Percentiles rank a stretch among this genome's conserved stretches.
phyloP scores from a whole-genome alignment of 495 filamentous ascomycete species.

The Penicillium odoratum region DNA sequence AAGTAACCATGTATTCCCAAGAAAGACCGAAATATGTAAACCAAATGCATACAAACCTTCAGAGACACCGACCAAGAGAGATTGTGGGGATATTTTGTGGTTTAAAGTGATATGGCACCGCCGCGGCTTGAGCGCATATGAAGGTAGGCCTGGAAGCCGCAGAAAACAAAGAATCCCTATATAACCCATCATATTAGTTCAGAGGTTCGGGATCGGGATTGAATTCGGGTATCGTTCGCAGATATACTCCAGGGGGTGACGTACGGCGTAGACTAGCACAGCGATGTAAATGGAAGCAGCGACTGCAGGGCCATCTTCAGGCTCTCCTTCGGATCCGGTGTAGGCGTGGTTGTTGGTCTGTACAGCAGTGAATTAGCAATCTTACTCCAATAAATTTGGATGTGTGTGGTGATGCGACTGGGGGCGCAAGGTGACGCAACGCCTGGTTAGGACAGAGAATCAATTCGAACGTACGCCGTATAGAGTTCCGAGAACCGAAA shows the following conservation, averaged over 20 bases:
- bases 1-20: slow-evolving; percentile 13
- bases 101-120: slow-evolving; percentile 74
- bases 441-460: background rate
- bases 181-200: slow-evolving; percentile 8
- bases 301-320: slow-evolving; percentile 70
- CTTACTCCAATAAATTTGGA: background rate
- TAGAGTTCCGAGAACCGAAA: slow-evolving; percentile 77
- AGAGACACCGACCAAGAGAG: slow-evolving; percentile 21
- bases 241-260: slow-evolving; percentile 28
- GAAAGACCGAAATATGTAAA: slow-evolving; percentile 25
- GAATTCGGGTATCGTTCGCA: background rate
- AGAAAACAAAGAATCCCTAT: slow-evolving; percentile 87
- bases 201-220: background rate
- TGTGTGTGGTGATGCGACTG: background rate
- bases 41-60: slow-evolving; percentile 18
- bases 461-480: slow-evolving; percentile 56
- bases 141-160: slow-evolving; percentile 78
- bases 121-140: slow-evolving; percentile 74
- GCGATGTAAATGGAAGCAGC: slow-evolving; percentile 81
- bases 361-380: slow-evolving; percentile 14
- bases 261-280: slow-evolving; percentile 81
- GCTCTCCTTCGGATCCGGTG: slow-evolving; percentile 72
- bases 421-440: slow-evolving; percentile 10
- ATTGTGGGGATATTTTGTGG: slow-evolving; percentile 14
- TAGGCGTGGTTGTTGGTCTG: slow-evolving; percentile 74